Percentiles rank a stretch among this genome's conserved stretches.
Conservation (phyloP, 768 basidiomycete species). For the Suillus ampliporus region DNA sequence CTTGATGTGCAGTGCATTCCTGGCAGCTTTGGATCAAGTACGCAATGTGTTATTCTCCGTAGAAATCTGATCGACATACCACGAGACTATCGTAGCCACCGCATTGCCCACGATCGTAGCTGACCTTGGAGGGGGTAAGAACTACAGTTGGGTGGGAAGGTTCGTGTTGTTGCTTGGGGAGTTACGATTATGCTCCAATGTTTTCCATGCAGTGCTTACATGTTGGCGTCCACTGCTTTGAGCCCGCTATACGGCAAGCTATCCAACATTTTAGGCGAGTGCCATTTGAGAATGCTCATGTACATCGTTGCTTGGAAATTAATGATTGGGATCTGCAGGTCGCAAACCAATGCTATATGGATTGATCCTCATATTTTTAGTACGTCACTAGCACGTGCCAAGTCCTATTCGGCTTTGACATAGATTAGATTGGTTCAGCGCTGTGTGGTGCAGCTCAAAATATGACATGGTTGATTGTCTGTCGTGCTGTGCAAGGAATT, state of each 20-base stretch:
- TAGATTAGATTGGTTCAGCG: slow-evolving; percentile 40
- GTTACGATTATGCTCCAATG: background rate
- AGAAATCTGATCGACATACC: background rate
- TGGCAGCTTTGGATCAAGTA: slow-evolving; percentile 56
- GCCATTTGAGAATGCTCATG: slow-evolving; percentile 2
- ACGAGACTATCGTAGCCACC: slow-evolving; percentile 52
- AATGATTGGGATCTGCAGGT: slow-evolving; percentile 24
- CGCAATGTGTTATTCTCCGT: background rate
- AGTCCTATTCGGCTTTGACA: background rate
- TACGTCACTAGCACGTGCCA: slow-evolving; percentile 17
- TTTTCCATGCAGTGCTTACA: slow-evolving; percentile 44
- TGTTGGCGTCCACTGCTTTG: slow-evolving; percentile 48
- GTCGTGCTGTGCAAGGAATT: slow-evolving; percentile 50
- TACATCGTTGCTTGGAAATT: slow-evolving; percentile 5
- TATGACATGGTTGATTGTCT: slow-evolving; percentile 48
- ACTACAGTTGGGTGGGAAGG: slow-evolving; percentile 59
- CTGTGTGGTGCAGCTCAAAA: slow-evolving; percentile 50
- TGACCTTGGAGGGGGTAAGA: slow-evolving; percentile 49
- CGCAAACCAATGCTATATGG: slow-evolving; percentile 44
- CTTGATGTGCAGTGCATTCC: slow-evolving; percentile 48
- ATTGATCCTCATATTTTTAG: slow-evolving; percentile 44
- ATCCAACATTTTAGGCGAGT: slow-evolving; percentile 44
- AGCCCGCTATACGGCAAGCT: slow-evolving; percentile 54
- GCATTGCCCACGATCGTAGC: slow-evolving; percentile 56
- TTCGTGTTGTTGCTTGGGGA: slow-evolving; percentile 19